Evolutionary conservation across 192 early-diverging fungal species (phyloP).

Genomic region (Mortierella antarctica): DNA sequence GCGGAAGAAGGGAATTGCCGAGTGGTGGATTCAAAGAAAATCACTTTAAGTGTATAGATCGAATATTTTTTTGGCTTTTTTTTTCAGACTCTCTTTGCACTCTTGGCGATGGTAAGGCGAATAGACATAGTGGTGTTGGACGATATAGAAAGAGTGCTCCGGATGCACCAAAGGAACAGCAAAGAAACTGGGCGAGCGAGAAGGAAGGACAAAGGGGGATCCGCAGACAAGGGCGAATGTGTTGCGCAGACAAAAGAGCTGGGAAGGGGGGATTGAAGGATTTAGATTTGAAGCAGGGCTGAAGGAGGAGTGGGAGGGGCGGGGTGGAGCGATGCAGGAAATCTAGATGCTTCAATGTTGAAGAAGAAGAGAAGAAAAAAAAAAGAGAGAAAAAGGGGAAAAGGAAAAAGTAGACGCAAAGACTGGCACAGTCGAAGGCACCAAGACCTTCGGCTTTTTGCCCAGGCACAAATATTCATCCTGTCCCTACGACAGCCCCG

Average conservation of each 20-base stretch:
- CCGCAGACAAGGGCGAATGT: background rate
- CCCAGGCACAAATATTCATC: background rate
- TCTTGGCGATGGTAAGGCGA: conserved; percentile 16
- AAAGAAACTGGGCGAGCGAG: background rate
- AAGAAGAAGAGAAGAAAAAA: background rate
- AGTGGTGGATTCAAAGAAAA: too few species aligned
- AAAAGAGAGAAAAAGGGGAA: background rate
- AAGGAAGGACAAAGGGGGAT: background rate
- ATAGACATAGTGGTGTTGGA: conserved; percentile 15
- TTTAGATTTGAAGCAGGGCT: background rate
- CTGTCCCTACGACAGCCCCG: too few species aligned
- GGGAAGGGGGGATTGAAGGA: background rate
- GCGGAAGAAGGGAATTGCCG: too few species aligned
- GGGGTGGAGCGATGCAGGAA: background rate
- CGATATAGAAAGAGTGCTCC: background rate
- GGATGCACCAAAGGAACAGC: background rate
- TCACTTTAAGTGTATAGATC: too few species aligned
- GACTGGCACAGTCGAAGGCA: too few species aligned
- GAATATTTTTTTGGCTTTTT: conserved; percentile 18
- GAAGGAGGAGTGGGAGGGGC: background rate
- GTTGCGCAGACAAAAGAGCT: background rate
- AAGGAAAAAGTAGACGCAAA: background rate
- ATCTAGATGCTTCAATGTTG: background rate
- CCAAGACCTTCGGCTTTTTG: background rate
- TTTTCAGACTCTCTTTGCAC: conserved; percentile 33